Evolutionary conservation across 2,329 filamentous ascomycete genomes (phyloP).

Genomic region (Lachnellula arida): DNA sequence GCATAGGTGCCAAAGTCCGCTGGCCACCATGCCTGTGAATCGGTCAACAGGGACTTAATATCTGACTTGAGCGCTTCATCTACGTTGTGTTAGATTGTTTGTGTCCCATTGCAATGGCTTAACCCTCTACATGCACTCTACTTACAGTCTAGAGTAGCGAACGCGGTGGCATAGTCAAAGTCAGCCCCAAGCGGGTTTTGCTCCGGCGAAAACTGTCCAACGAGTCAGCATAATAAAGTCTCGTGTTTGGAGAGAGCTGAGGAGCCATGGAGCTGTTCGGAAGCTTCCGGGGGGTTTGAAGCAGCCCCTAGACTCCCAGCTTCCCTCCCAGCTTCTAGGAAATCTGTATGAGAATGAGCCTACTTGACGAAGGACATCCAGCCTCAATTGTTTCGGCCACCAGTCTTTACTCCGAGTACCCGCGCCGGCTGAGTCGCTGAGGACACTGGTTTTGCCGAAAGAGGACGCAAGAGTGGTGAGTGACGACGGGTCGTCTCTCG

Average conservation of each 20-base stretch:
- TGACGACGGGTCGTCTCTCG: slow-evolving; percentile 15
- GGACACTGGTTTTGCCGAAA: slow-evolving; percentile 22
- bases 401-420: slow-evolving; percentile 52
- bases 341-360: too few species aligned
- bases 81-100: slow-evolving; percentile 8
- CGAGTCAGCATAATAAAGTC: too few species aligned
- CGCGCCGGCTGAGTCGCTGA: slow-evolving; percentile 35
- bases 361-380: slow-evolving; percentile 50
- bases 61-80: slow-evolving; percentile 50
- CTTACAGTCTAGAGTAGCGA: slow-evolving; percentile 55
- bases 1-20: slow-evolving; percentile 60
- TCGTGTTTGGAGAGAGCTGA: too few species aligned
- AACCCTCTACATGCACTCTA: neutral
- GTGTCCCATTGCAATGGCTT: neutral
- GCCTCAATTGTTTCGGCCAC: slow-evolving; percentile 52
- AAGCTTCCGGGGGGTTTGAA: too few species aligned
- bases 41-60: slow-evolving; percentile 50
- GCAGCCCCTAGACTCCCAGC: neutral
- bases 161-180: slow-evolving; percentile 54
- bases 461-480: slow-evolving; percentile 16
- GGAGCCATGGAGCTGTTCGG: too few species aligned
- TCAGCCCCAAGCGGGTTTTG: slow-evolving; percentile 47
- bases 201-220: slow-evolving; percentile 41
- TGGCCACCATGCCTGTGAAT: slow-evolving; percentile 58
- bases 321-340: neutral